Evolutionary conservation across 2,329 filamentous ascomycete genomes (phyloP).

Genomic region (Zalaria sp.): DNA sequence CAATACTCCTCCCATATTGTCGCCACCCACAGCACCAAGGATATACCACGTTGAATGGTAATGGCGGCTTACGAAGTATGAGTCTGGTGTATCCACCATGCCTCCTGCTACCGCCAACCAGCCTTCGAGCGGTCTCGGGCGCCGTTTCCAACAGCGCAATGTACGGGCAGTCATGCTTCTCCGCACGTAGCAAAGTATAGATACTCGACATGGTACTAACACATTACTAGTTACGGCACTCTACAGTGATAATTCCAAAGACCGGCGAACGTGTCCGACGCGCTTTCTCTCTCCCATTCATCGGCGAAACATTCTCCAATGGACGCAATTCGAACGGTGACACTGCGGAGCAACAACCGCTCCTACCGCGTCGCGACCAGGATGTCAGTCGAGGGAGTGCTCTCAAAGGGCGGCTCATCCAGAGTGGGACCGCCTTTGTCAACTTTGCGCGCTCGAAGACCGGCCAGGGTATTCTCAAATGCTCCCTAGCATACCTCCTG

Average conservation of each 20-base stretch:
- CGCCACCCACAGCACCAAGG: no score
- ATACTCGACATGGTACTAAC: no score
- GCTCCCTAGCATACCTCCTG: slow-evolving; percentile 75
- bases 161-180: no score
- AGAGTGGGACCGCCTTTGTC: slow-evolving; percentile 18
- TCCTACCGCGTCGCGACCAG: slow-evolving; percentile 1
- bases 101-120: no score
- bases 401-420: slow-evolving; percentile 21
- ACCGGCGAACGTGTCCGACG: slow-evolving; percentile 76
- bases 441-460: slow-evolving; percentile 55
- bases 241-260: slow-evolving; percentile 72
- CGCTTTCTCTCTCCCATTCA: slow-evolving; percentile 53
- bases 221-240: slow-evolving; percentile 16
- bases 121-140: no score
- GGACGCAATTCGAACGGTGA: slow-evolving; percentile 1
- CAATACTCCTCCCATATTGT: no score
- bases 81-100: no score
- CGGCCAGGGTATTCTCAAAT: slow-evolving; percentile 75
- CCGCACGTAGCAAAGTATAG: no score
- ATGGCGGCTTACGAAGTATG: no score
- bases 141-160: no score
- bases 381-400: slow-evolving; percentile 8
- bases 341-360: slow-evolving; percentile 1
- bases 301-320: slow-evolving; percentile 2
- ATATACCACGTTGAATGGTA: no score